Evolutionary conservation across 768 basidiomycete genomes (phyloP).

Genomic region (Rhodosporidiobolus odoratus): DNA sequence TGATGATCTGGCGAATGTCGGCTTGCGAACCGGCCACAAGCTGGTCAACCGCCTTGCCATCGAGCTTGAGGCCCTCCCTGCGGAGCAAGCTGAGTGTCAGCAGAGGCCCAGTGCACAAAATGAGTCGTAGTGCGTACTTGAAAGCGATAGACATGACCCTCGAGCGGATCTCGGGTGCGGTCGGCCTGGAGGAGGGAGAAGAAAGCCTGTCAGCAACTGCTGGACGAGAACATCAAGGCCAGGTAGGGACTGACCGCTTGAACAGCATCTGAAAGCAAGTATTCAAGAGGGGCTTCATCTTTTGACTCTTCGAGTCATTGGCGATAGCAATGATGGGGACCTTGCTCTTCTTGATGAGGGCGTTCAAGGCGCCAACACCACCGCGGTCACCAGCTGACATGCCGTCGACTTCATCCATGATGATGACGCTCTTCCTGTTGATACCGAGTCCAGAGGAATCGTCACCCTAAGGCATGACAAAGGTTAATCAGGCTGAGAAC

Average conservation of each 20-base stretch:
- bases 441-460: slow-evolving; percentile 62
- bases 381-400: slow-evolving; percentile 98
- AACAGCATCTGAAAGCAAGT: slow-evolving; percentile 74
- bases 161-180: slow-evolving; percentile 68
- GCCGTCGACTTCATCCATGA: slow-evolving; percentile 99
- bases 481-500: no score
- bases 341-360: slow-evolving; percentile 86
- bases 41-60: slow-evolving; percentile 84
- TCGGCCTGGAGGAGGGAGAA: slow-evolving; percentile 56
- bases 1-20: slow-evolving; percentile 93
- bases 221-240: background rate
- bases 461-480: slow-evolving; percentile 54
- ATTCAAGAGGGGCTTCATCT: slow-evolving; percentile 74
- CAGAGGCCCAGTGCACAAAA: background rate
- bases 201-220: background rate
- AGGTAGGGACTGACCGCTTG: slow-evolving; percentile 57
- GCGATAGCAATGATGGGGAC: slow-evolving; percentile 97
- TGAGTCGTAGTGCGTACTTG: slow-evolving; percentile 58
- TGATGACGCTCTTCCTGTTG: slow-evolving; percentile 75
- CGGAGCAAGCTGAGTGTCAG: background rate
- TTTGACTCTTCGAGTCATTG: slow-evolving; percentile 79
- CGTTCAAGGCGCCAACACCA: slow-evolving; percentile 87
- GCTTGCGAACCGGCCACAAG: slow-evolving; percentile 82
- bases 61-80: slow-evolving; percentile 90
- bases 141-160: slow-evolving; percentile 78